Evolutionary conservation across 495 filamentous ascomycete genomes (phyloP).

Genomic region (Penicillium tannophilum): DNA sequence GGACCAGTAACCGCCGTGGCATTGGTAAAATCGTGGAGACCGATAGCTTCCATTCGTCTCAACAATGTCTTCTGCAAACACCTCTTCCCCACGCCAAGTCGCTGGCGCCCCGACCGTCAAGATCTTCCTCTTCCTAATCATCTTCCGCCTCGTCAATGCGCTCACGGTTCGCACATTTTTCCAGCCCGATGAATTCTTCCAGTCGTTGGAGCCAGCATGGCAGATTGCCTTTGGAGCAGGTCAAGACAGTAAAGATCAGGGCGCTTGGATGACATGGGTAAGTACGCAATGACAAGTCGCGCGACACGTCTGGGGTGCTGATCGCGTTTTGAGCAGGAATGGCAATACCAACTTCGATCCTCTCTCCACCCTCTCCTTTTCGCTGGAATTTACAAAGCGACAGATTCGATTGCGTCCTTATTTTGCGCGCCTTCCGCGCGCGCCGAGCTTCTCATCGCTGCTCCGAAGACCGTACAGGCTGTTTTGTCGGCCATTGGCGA

Average conservation of each 20-base stretch:
- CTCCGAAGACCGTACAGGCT: constrained; percentile 77
- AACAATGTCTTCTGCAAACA: constrained; percentile 19
- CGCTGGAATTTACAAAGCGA: constrained; percentile 68
- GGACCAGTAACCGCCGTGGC: not conserved
- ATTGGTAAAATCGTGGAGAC: not conserved
- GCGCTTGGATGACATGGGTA: constrained; percentile 97
- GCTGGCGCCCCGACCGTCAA: constrained; percentile 17
- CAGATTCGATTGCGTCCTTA: constrained; percentile 52
- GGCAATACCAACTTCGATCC: constrained; percentile 85
- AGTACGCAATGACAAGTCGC: constrained; percentile 21
- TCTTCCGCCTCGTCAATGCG: constrained; percentile 83
- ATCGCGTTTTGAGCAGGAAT: constrained; percentile 66
- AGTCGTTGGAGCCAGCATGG: constrained; percentile 96
- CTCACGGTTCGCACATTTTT: constrained; percentile 87
- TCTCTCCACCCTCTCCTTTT: constrained; percentile 88
- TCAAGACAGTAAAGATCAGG: constrained; percentile 47
- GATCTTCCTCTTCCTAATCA: constrained; percentile 65
- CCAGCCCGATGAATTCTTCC: constrained; percentile 98
- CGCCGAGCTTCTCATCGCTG: constrained; percentile 65
- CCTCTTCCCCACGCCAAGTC: constrained; percentile 17
- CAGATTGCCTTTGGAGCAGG: constrained; percentile 74
- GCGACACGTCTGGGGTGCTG: not conserved
- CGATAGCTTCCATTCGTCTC: not conserved
- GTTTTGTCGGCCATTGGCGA: constrained; percentile 78
- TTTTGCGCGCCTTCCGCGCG: constrained; percentile 50